These are phyloP conservation scores for Protomyces lactucae-debilis DNA, from an alignment of 1,139 yeast genomes.

Conservation along the genomic window DNA sequence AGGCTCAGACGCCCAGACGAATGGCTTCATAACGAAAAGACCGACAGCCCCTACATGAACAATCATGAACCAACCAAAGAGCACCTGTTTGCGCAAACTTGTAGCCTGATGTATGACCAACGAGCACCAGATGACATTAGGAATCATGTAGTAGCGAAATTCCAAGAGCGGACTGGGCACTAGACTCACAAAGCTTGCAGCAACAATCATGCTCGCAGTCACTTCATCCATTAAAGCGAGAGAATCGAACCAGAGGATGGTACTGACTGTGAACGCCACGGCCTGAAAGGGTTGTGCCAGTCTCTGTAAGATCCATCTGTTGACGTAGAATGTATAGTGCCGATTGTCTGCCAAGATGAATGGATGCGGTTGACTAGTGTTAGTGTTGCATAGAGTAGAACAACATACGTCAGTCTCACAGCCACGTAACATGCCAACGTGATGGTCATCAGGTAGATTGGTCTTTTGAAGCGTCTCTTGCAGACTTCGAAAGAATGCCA, in stretches of 20 bases:
- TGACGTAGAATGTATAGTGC: constrained; percentile 79
- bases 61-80: constrained; percentile 59
- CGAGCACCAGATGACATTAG: constrained; percentile 69
- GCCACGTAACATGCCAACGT: background rate
- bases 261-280: constrained; percentile 45
- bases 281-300: constrained; percentile 49
- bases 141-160: constrained; percentile 84
- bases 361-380: constrained; percentile 74
- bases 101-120: constrained; percentile 39
- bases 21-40: constrained; percentile 59
- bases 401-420: background rate
- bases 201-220: constrained; percentile 46
- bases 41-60: constrained; percentile 52
- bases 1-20: constrained; percentile 63
- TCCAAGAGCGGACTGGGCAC: constrained; percentile 90
- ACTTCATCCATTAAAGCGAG: constrained; percentile 42
- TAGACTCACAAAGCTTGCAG: constrained; percentile 56
- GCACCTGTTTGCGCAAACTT: constrained; percentile 40
- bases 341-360: constrained; percentile 90
- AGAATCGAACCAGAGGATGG: constrained; percentile 70
- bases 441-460: background rate
- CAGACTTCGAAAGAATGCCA: background rate
- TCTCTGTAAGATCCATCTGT: constrained; percentile 45
- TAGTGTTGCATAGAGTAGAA: background rate
- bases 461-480: background rate